Percentiles rank a stretch among this genome's conserved stretches.
Evolutionary conservation across 768 basidiomycete genomes (phyloP).

Genomic region (Phlegmacium glaucopus): DNA sequence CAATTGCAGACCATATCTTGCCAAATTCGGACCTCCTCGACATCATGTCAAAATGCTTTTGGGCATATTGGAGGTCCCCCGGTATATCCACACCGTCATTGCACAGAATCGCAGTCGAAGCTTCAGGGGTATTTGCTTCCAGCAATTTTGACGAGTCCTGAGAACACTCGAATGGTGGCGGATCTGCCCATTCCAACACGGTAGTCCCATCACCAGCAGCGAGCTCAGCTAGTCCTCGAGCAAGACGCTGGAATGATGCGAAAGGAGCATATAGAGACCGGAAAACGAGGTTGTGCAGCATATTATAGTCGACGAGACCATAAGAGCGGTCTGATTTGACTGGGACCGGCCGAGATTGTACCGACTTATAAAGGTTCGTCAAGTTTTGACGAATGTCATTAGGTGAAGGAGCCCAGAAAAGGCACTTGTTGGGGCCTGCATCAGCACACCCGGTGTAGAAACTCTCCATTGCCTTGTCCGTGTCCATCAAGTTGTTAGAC

Average conservation of each 20-base stretch:
- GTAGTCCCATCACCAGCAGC: conserved; percentile 26
- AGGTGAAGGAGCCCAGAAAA: conserved; percentile 36
- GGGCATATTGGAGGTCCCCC: conserved; percentile 27
- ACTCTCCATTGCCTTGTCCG: conserved; percentile 29
- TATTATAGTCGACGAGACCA: conserved; percentile 34
- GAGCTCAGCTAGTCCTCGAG: conserved; percentile 32
- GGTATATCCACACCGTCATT: conserved; percentile 37
- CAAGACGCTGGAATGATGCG: conserved; percentile 28
- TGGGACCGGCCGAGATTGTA: conserved; percentile 31
- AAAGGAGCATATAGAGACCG: conserved; percentile 33
- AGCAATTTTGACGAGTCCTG: conserved; percentile 17
- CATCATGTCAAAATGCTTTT: conserved; percentile 30
- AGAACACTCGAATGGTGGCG: conserved; percentile 26
- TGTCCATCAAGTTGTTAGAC: conserved; percentile 33
- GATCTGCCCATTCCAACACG: conserved; percentile 18
- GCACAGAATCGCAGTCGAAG: conserved; percentile 28
- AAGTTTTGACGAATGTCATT: conserved; percentile 31
- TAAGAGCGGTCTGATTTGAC: conserved; percentile 26
- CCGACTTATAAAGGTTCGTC: conserved; percentile 27
- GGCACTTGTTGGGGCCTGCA: conserved; percentile 32
- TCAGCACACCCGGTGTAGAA: conserved; percentile 36
- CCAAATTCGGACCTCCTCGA: conserved; percentile 25
- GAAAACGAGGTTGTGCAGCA: conserved; percentile 29
- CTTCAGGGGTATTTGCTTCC: conserved; percentile 17
- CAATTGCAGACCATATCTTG: conserved; percentile 28